Conservation (phyloP, 371 early-diverging fungal genomes). For the Saksenaea vasiformis region DNA sequence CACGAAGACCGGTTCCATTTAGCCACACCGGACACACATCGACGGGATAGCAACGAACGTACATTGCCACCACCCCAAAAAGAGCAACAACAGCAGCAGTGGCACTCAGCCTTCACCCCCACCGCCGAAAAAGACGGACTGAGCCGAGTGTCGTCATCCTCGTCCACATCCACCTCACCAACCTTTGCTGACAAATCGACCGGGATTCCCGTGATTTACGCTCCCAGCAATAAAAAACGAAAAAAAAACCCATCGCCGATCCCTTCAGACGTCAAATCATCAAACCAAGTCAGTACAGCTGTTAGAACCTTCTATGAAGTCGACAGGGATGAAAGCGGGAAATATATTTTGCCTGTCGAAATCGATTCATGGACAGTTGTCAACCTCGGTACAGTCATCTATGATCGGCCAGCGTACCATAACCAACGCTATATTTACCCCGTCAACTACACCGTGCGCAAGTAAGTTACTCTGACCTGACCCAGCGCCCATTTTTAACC, state of each 20-base stretch:
- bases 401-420: constrained; percentile 79
- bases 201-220: constrained; percentile 19
- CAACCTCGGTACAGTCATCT: constrained; percentile 71
- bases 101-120: constrained; percentile 4
- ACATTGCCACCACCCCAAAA: constrained; percentile 6
- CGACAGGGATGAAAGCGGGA: constrained; percentile 68
- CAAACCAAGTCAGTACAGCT: constrained; percentile 31
- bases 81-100: not conserved
- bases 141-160: not conserved
- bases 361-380: constrained; percentile 79
- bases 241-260: constrained; percentile 9
- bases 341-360: constrained; percentile 73
- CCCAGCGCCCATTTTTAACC: not conserved
- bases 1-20: constrained; percentile 2
- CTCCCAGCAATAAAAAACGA: constrained; percentile 12
- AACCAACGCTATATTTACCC: constrained; percentile 91
- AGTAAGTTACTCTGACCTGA: constrained; percentile 34
- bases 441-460: constrained; percentile 75
- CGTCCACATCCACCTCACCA: constrained; percentile 10
- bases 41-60: constrained; percentile 13
- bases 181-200: constrained; percentile 9
- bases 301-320: constrained; percentile 57
- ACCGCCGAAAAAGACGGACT: not conserved
- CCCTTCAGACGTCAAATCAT: not conserved
- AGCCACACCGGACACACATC: not conserved